phyloP scores from a whole-genome alignment of 2,329 filamentous ascomycete genomes.

The Endoconidiophora laricicola region DNA sequence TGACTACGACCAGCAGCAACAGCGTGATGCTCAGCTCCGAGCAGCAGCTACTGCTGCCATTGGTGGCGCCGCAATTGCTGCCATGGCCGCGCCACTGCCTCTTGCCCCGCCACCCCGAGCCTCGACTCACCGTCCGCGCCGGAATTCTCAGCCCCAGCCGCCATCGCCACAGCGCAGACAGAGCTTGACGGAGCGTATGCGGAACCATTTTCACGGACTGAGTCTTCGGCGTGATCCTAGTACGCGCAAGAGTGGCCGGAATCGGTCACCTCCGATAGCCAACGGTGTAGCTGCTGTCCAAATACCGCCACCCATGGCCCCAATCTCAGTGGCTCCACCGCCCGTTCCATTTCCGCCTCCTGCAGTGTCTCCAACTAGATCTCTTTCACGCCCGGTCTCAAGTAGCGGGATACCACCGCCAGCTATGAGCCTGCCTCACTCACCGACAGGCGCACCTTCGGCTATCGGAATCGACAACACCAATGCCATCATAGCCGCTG shows the following conservation, averaged over 20 bases:
- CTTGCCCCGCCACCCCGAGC: not conserved
- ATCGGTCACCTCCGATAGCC: conserved; percentile 7
- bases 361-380: conserved; percentile 4
- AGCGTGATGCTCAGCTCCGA: not conserved
- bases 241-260: conserved; percentile 6
- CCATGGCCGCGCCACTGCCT: not conserved
- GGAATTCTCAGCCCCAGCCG: conserved; percentile 10
- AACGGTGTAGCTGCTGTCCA: not conserved
- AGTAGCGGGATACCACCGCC: not conserved
- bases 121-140: not conserved
- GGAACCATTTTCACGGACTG: conserved; percentile 2
- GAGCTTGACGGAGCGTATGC: conserved; percentile 9
- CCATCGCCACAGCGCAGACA: conserved; percentile 8
- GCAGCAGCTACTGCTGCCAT: too few relatives aligned
- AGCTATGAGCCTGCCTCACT: conserved; percentile 16
- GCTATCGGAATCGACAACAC: conserved; percentile 14
- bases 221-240: conserved; percentile 7
- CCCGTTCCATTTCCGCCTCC: not conserved
- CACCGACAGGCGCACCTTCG: conserved; percentile 19
- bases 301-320: not conserved
- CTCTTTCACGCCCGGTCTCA: conserved; percentile 6
- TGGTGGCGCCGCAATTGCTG: too few relatives aligned
- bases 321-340: conserved; percentile 2
- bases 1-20: conserved; percentile 5
- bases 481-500: conserved; percentile 5